A percentile compares a stretch with the other conserved stretches of the same genome.
Evolutionary conservation across 2,329 filamentous ascomycete species (phyloP).

Genomic region (Gremmenia infestans): DNA sequence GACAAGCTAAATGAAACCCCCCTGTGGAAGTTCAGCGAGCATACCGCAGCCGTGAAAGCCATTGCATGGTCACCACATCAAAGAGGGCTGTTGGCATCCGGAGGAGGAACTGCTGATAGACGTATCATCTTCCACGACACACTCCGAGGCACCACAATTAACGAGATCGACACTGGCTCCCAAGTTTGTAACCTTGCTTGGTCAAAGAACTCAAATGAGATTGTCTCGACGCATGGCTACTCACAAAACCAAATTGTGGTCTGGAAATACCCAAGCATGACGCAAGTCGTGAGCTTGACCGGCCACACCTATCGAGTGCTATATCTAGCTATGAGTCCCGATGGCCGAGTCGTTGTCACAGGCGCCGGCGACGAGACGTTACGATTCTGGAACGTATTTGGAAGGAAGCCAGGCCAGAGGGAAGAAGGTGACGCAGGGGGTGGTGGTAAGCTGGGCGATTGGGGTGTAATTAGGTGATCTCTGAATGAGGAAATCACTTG

Average conservation of each 20-base stretch:
- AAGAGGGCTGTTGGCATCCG: conserved; percentile 86
- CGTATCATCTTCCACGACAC: conserved; percentile 99
- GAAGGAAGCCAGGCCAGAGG: conserved; percentile 66
- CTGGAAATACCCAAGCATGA: conserved; percentile 99
- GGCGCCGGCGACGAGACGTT: conserved; percentile 95
- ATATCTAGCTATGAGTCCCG: conserved; percentile 95
- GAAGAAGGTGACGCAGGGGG: conserved; percentile 61
- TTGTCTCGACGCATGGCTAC: conserved; percentile 95
- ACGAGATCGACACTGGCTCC: conserved; percentile 91
- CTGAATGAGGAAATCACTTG: not conserved
- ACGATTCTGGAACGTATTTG: conserved; percentile 95
- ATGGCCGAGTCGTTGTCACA: conserved; percentile 89
- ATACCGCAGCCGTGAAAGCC: conserved; percentile 93
- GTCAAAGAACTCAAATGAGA: conserved; percentile 96
- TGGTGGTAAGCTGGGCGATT: conserved; percentile 63
- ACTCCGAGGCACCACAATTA: conserved; percentile 70
- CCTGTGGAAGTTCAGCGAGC: conserved; percentile 88
- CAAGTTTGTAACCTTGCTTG: conserved; percentile 99
- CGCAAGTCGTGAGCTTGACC: conserved; percentile 89
- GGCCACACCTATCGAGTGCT: conserved; percentile 95
- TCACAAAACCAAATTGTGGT: conserved; percentile 98
- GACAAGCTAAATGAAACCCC: conserved; percentile 92
- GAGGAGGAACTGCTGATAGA: conserved; percentile 90
- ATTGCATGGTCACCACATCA: conserved; percentile 98
- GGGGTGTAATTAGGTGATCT: conserved; percentile 71